Evolutionary conservation across 768 basidiomycete species (phyloP).

Genomic region (Amanita muscaria): DNA sequence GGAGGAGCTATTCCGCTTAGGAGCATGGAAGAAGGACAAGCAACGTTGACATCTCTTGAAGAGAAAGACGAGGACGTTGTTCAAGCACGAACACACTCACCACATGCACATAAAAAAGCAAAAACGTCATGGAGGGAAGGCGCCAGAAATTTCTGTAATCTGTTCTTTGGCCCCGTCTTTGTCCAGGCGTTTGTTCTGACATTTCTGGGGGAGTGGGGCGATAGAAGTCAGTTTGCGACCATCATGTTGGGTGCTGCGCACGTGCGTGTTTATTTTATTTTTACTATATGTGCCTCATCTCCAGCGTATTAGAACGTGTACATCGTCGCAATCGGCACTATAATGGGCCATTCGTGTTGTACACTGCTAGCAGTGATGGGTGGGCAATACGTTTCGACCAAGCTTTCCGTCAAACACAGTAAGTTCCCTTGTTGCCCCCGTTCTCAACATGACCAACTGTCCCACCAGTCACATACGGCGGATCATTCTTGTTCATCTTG

Average conservation of each 20-base stretch:
- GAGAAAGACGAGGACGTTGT: constrained; percentile 13
- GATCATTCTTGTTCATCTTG: constrained; percentile 73
- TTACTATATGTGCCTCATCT: neutral
- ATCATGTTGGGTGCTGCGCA: constrained; percentile 94
- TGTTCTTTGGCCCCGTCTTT: constrained; percentile 82
- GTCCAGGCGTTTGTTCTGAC: constrained; percentile 95
- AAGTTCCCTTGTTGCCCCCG: constrained; percentile 20
- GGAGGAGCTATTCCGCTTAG: constrained; percentile 49
- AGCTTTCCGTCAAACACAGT: constrained; percentile 95
- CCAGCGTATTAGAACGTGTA: constrained; percentile 66
- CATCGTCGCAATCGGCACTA: constrained; percentile 82
- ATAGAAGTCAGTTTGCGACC: constrained; percentile 94
- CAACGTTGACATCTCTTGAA: neutral
- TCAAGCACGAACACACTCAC: constrained; percentile 13
- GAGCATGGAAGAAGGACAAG: constrained; percentile 62
- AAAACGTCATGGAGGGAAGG: constrained; percentile 39
- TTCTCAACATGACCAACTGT: neutral
- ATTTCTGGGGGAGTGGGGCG: constrained; percentile 99
- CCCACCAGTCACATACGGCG: constrained; percentile 68
- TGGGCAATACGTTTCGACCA: constrained; percentile 85
- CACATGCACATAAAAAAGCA: constrained; percentile 5
- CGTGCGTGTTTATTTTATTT: constrained; percentile 32
- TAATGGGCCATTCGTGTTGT: constrained; percentile 81
- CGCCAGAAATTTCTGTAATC: constrained; percentile 70
- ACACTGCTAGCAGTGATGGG: constrained; percentile 89